phyloP scores from a whole-genome alignment of 23 red algal genomes.

The Gracilaria gracilis region DNA sequence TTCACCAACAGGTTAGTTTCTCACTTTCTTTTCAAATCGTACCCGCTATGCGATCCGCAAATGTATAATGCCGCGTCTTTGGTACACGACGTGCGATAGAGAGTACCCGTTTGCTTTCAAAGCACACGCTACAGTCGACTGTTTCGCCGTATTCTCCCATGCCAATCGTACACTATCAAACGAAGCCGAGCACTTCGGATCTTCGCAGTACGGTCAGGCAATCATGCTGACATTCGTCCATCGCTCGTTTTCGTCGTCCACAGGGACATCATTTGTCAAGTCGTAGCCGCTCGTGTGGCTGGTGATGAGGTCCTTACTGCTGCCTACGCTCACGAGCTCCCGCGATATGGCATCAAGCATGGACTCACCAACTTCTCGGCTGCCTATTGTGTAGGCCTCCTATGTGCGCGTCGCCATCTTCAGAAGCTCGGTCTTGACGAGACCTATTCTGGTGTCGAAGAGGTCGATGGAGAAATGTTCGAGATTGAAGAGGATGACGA shows the following conservation, averaged over 20 bases:
- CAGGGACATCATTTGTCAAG: constrained; percentile 95
- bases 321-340: constrained; percentile 99
- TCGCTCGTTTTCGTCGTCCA: neutral
- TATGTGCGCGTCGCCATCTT: constrained; percentile 89
- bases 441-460: constrained; percentile 86
- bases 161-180: constrained; percentile 22
- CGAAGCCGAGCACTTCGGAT: constrained; percentile 50
- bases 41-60: neutral
- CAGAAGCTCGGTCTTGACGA: constrained; percentile 89
- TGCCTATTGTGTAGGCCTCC: constrained; percentile 92
- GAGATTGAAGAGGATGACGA: constrained; percentile 95
- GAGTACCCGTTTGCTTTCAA: neutral
- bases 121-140: neutral
- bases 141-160: neutral
- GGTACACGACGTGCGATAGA: neutral
- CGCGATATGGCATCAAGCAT: constrained; percentile 95
- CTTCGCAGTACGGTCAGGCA: constrained; percentile 53
- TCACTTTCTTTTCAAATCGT: neutral
- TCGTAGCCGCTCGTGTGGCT: constrained; percentile 84
- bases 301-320: constrained; percentile 93
- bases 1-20: constrained; percentile 94
- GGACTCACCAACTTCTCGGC: constrained; percentile 98
- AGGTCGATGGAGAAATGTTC: constrained; percentile 95
- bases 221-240: neutral
- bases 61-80: neutral